phyloP scores from a whole-genome alignment of 179 eudicot genomes.

The Actinidia chinensis region DNA sequence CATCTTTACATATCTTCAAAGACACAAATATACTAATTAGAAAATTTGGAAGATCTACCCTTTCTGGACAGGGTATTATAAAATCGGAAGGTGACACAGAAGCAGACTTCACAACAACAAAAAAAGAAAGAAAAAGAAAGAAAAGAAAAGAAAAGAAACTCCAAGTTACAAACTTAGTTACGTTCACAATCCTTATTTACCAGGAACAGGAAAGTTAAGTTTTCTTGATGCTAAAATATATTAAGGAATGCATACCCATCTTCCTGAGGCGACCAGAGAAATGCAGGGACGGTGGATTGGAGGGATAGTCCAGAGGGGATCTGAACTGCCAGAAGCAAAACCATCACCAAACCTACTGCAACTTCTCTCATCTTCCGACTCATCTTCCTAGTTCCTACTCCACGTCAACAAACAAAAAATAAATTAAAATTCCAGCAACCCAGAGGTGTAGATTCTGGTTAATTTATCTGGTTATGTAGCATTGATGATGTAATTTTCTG shows the following conservation, averaged over 20 bases:
- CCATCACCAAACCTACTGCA: conserved; percentile 17
- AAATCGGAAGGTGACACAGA: background rate
- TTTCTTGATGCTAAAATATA: background rate
- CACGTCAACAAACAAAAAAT: too few species aligned
- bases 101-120: background rate
- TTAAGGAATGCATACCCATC: conserved; percentile 32
- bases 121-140: too few species aligned
- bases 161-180: background rate
- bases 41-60: background rate
- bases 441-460: background rate
- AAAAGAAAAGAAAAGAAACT: background rate
- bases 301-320: conserved; percentile 29
- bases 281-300: conserved; percentile 43
- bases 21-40: background rate
- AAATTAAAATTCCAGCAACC: background rate
- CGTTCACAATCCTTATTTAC: background rate
- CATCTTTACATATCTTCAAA: background rate
- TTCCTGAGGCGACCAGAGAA: conserved; percentile 47
- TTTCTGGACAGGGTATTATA: background rate
- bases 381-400: background rate
- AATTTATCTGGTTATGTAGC: too few species aligned
- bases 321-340: conserved; percentile 31
- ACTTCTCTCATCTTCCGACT: conserved; percentile 32
- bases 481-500: too few species aligned
- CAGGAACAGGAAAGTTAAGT: background rate